A percentile compares a stretch with the other conserved stretches of the same genome.
phyloP scores from a whole-genome alignment of 257 asterid genomes.

The Nyctanthes arbortristis region DNA sequence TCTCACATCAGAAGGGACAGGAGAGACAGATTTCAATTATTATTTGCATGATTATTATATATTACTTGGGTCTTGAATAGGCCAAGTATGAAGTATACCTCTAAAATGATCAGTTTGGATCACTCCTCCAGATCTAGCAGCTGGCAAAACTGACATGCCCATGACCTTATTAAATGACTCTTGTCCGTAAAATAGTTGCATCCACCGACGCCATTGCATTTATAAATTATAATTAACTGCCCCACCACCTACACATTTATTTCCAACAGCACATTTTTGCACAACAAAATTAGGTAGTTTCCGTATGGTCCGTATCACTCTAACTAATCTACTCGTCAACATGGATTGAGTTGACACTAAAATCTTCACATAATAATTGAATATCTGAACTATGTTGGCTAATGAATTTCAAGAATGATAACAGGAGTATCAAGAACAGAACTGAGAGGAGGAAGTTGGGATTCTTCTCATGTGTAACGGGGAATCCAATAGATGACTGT shows the following conservation, averaged over 20 bases:
- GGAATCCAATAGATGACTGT: conserved; percentile 90
- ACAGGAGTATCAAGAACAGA: conserved; percentile 71
- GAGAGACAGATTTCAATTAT: not conserved
- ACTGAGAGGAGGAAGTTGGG: conserved; percentile 76
- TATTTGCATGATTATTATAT: not conserved
- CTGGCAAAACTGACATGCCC: conserved; percentile 28
- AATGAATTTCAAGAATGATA: conserved; percentile 3
- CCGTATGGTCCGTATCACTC: conserved; percentile 49
- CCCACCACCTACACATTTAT: conserved; percentile 45
- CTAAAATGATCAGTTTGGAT: conserved; percentile 17
- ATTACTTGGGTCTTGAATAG: not conserved
- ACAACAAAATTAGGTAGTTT: conserved; percentile 24
- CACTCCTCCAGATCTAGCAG: conserved; percentile 26
- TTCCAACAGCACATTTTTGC: conserved; percentile 24
- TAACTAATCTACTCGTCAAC: not conserved
- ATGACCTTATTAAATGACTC: conserved; percentile 29
- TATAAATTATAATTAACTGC: conserved; percentile 26
- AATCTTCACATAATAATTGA: not conserved
- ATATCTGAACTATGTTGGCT: not conserved
- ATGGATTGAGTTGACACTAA: not conserved
- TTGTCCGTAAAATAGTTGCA: conserved; percentile 15
- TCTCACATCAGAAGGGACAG: not conserved
- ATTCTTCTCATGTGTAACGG: conserved; percentile 70
- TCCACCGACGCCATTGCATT: conserved; percentile 36
- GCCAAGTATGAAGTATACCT: not conserved